Percentiles rank a stretch among this genome's conserved stretches.
These are phyloP conservation scores for Rostrohypoxylon terebratum DNA, from an alignment of 495 filamentous ascomycete species.

Conservation along the genomic window DNA sequence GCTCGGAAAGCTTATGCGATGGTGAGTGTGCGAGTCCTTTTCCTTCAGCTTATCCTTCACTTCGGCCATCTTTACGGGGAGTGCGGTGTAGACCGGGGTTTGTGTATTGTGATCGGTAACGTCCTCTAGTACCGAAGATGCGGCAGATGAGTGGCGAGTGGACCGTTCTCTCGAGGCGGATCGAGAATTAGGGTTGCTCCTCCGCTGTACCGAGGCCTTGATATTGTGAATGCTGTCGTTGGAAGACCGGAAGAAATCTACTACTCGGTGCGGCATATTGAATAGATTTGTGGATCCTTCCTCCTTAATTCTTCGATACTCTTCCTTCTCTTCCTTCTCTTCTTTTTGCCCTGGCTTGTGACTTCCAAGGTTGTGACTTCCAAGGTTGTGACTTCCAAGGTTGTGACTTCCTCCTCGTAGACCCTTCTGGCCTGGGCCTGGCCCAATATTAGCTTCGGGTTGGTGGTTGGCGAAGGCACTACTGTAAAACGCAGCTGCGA, in stretches of 20 bases:
- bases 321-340: not conserved
- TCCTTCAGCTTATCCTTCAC: conserved; percentile 55
- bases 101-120: conserved; percentile 44
- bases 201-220: conserved; percentile 50
- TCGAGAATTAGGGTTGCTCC: conserved; percentile 38
- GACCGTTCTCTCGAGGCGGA: conserved; percentile 44
- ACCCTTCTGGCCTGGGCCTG: conserved; percentile 1
- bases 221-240: conserved; percentile 50
- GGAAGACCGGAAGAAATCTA: conserved; percentile 61
- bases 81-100: conserved; percentile 41
- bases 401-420: conserved; percentile 9
- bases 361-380: no score
- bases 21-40: conserved; percentile 56
- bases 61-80: conserved; percentile 48
- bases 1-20: conserved; percentile 61
- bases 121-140: conserved; percentile 51
- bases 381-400: no score
- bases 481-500: not conserved
- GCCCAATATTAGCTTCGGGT: not conserved
- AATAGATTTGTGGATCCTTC: conserved; percentile 6
- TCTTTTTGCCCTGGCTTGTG: not conserved
- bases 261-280: conserved; percentile 65
- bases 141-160: conserved; percentile 50
- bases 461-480: not conserved
- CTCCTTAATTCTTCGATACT: not conserved